Evolutionary conservation across 257 asterid genomes (phyloP), one percentile per base, ranked within the genome.

Genomic region (Nicotiana sylvestris): DNA sequence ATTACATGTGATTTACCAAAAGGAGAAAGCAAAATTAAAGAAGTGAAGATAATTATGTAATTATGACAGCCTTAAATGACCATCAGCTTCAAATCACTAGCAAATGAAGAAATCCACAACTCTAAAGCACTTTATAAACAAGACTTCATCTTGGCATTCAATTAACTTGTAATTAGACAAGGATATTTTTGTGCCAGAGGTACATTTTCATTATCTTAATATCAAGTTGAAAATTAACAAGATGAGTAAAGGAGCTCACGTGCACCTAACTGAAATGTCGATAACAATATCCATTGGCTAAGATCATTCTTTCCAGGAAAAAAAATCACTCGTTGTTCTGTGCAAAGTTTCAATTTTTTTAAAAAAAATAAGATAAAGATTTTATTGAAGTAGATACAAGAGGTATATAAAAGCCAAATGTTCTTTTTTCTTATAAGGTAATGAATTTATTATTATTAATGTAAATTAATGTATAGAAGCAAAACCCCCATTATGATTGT

Each of bases 41-140:
- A 49, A 76, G 80, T 51, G 46, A 51, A 76, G 64, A 76, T 76
- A 51, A 49, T 51, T 18, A 2, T 76, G 46, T 27, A 25, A 76
- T 27, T 25, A 76, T 76, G 80, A 49, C 80, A 74, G 80, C 62
- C 64, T 74, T 51, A 51, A 74, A 74, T 74, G 64, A 76, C 62
- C 62, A 8, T 51, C 61, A 21, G 79, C 15, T 46, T 72, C 33
- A 21, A 70, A 25, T 46, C 27, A 11, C 13, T 25, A 46, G 27
- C 46, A 29, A 76, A 51, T 29, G 64, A 49, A 9, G 62, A 76
- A 43, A 51, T 8, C 80, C 27, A 27, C 64, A 51, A 76, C 29
- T 76, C 60, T 29, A 9, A 76, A 51, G 64, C 46, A 76, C 64
- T 15, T 76, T 29, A 27, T 76, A 76, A 53, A 29, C 80, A n/a